phyloP scores from a whole-genome alignment of 495 filamentous ascomycete genomes.

The Lasiosphaeria ovina region DNA sequence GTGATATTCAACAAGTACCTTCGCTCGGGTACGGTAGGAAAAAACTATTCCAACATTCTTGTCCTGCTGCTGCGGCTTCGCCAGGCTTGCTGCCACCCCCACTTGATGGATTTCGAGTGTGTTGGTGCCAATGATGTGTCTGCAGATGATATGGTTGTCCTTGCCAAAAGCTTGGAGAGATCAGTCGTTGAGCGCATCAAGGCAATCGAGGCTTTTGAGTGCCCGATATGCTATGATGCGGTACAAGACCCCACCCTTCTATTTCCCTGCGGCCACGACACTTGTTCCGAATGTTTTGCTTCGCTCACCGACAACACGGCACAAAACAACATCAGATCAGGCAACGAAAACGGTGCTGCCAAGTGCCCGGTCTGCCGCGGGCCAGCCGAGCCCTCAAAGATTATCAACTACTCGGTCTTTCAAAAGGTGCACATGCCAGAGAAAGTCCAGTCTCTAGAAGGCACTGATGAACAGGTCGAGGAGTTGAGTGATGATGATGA shows the following conservation, averaged over 20 bases:
- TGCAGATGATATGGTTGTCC: conserved; percentile 57
- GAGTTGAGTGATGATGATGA: conserved; percentile 31
- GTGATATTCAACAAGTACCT: conserved; percentile 77
- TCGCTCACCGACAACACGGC: conserved; percentile 60
- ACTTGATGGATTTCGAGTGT: conserved; percentile 75
- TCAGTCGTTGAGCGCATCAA: conserved; percentile 69
- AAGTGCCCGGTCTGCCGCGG: conserved; percentile 79
- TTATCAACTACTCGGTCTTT: conserved; percentile 75
- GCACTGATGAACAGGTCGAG: background rate
- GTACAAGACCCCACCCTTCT: conserved; percentile 75
- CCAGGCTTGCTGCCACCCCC: conserved; percentile 92
- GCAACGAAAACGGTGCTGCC: conserved; percentile 55
- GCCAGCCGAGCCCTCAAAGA: conserved; percentile 58
- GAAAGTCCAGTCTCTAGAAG: conserved; percentile 9
- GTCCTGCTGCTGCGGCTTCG: conserved; percentile 82
- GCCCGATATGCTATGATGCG: conserved; percentile 79
- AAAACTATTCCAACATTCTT: conserved; percentile 80
- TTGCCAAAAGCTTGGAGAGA: conserved; percentile 61
- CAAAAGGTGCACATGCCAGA: conserved; percentile 68
- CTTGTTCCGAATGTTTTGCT: conserved; percentile 76
- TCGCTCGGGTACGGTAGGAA: conserved; percentile 65
- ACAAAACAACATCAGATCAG: conserved; percentile 51
- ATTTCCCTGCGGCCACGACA: conserved; percentile 81
- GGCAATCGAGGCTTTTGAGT: conserved; percentile 57
- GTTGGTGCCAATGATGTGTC: conserved; percentile 43